Base-by-base conservation (phyloP, 176 grass and related monocot genomes). In the Hsuehochloa calcarea region DNA sequence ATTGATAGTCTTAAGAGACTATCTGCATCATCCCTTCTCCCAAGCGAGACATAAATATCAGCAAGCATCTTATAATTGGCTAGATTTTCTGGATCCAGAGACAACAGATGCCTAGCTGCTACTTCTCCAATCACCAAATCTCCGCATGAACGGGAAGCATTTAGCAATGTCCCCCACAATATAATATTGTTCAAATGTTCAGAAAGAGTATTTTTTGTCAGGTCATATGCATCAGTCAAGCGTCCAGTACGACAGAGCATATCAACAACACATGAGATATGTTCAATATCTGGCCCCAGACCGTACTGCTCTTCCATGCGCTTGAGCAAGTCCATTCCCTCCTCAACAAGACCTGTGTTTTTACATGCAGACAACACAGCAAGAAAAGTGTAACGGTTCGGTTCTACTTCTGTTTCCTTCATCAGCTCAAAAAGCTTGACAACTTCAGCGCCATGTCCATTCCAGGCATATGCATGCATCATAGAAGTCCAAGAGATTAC, bases 401-500 rank as follows among this genome's bases (percentile, higher is more conserved):
- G 94, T 51, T 78, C 74, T 85, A 74, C 60, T 68, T 71, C 58
- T 82, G 80, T 73, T 87, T 77, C 49, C 84, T 73, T 93, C 94
- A 96, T 91, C 72, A 68, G 56, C 64, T 87, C 86, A 80, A 91
- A 93, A 87, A 87, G 87, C 60, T 91, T 64, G 11, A 88, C 41
- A 78, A 67, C 89, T 62, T 89, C 85, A 56, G 56, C 47, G 73
- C 40, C 55, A 73, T 88, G 76, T 67, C 89, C 94, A 84, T 83
- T 89, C 89, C 86, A 96, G 70, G 89, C 94, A 80, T 90, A 89
- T 68, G 84, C 89, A 74, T 93, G 89, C 88, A 93, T 90, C 77
- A 96, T 85, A 68, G 84, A 88, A 81, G 87, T 90, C 91, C 94
- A 96, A 55, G 94, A 93, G 82, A 96, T 82, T 73, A 85, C 89